Conservation (phyloP, 805 yeast genomes). For the Sugiyamaella smithiae region DNA sequence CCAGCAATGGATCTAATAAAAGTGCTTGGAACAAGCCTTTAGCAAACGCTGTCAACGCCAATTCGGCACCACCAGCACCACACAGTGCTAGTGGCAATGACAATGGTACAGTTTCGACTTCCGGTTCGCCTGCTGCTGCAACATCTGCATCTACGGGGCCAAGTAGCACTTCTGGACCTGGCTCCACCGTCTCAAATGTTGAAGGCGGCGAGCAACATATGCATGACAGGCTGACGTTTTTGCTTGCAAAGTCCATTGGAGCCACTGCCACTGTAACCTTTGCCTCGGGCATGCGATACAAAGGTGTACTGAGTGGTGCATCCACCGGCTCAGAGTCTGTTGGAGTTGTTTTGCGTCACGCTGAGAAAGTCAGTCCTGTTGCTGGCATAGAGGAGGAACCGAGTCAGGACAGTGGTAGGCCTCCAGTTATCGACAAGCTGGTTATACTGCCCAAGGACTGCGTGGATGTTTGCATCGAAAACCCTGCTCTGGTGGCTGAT, state of each 20-base stretch:
- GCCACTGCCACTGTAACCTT: constrained; percentile 56
- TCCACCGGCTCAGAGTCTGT: constrained; percentile 42
- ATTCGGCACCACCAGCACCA: neutral
- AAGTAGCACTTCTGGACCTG: neutral
- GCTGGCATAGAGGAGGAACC: constrained; percentile 35
- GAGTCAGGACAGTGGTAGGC: constrained; percentile 26
- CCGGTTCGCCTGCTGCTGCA: neutral
- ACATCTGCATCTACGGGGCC: neutral
- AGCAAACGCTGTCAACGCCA: neutral
- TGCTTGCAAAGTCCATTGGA: constrained; percentile 61
- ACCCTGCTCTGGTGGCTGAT: constrained; percentile 38
- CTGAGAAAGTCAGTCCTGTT: constrained; percentile 41
- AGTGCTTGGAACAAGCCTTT: neutral
- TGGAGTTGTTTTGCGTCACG: constrained; percentile 54
- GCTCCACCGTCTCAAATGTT: too few species aligned
- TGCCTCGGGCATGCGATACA: constrained; percentile 55
- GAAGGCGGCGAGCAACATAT: constrained; percentile 33
- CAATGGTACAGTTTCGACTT: too few species aligned
- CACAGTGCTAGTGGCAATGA: neutral
- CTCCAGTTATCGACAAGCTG: constrained; percentile 37
- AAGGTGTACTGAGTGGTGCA: constrained; percentile 56
- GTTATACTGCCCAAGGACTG: constrained; percentile 51
- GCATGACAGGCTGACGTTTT: constrained; percentile 55
- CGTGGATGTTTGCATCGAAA: constrained; percentile 46
- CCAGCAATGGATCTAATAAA: neutral